Evolutionary conservation across 306 rosid genomes (phyloP).

Genomic region (Medicago ruthenica): DNA sequence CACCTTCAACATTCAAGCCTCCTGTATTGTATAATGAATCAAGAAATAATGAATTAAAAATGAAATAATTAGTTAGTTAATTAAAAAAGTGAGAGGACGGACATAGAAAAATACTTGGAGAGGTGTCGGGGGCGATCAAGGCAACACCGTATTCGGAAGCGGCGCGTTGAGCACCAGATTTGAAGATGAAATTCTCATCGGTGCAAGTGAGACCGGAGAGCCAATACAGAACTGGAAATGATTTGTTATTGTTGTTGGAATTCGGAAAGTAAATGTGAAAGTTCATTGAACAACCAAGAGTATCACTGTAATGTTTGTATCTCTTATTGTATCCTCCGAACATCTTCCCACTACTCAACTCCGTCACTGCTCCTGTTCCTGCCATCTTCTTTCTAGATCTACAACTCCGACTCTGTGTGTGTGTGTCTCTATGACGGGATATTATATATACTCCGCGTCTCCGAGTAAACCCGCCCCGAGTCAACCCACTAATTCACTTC

Average conservation of each 20-base stretch:
- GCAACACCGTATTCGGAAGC: conserved; percentile 82
- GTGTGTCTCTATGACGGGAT: too few relatives aligned
- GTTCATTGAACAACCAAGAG: conserved; percentile 93
- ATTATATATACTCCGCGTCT: too few relatives aligned
- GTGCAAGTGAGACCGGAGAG: conserved; percentile 90
- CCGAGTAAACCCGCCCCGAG: too few relatives aligned
- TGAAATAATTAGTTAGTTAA: background rate
- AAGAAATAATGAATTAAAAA: background rate
- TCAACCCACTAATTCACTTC: too few relatives aligned
- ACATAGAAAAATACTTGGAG: conserved; percentile 63
- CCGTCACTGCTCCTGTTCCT: conserved; percentile 51
- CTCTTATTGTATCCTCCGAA: conserved; percentile 88
- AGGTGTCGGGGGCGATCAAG: conserved; percentile 81
- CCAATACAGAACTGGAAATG: conserved; percentile 88
- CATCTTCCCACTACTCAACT: conserved; percentile 77
- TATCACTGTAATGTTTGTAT: conserved; percentile 83
- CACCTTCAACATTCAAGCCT: conserved; percentile 97
- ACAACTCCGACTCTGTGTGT: too few relatives aligned
- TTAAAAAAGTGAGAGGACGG: background rate
- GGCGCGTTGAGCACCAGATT: conserved; percentile 85
- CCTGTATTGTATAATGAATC: conserved; percentile 65
- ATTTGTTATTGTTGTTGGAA: conserved; percentile 43
- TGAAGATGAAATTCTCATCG: conserved; percentile 80
- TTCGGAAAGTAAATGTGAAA: conserved; percentile 82
- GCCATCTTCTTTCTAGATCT: background rate